These are phyloP conservation scores for Lophiostoma macrostomum DNA, from an alignment of 495 filamentous ascomycete genomes.

Conservation along the genomic window DNA sequence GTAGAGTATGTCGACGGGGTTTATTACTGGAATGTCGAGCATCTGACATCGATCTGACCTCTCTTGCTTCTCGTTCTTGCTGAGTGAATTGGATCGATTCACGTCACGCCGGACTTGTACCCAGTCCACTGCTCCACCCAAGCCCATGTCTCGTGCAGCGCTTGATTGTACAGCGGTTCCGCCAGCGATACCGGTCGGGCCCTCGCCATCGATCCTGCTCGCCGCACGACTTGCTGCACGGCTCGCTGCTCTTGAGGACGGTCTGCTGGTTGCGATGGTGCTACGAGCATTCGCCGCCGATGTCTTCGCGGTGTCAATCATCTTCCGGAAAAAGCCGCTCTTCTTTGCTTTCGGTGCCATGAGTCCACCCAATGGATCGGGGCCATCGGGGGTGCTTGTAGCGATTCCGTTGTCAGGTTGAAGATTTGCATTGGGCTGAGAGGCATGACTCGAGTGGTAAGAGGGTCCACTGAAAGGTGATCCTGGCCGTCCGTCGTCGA, in stretches of 20 bases:
- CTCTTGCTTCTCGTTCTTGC: constrained; percentile 80
- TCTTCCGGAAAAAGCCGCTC: constrained; percentile 92
- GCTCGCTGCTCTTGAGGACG: constrained; percentile 29
- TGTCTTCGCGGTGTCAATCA: constrained; percentile 91
- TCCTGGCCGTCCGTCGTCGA: constrained; percentile 44
- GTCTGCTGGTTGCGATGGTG: constrained; percentile 61
- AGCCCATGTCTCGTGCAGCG: constrained; percentile 62
- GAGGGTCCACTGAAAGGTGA: constrained; percentile 64
- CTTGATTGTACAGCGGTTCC: constrained; percentile 47
- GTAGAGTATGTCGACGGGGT: constrained; percentile 81
- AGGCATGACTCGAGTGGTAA: constrained; percentile 83
- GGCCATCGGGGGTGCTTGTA: constrained; percentile 51
- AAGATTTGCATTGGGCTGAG: too few relatives aligned
- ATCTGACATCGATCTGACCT: constrained; percentile 90
- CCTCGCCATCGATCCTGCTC: constrained; percentile 43
- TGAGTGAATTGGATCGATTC: constrained; percentile 89
- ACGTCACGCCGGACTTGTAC: constrained; percentile 93
- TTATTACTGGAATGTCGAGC: constrained; percentile 84
- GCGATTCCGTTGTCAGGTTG: too few relatives aligned
- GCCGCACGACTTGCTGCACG: constrained; percentile 31
- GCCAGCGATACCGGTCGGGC: constrained; percentile 50
- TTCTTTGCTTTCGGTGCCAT: constrained; percentile 88
- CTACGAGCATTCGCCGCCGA: constrained; percentile 85
- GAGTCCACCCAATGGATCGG: constrained; percentile 68
- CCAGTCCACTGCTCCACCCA: constrained; percentile 72